Evolutionary conservation across 2,329 filamentous ascomycete species (phyloP).

Genomic region (Clarireedia hainanense): DNA sequence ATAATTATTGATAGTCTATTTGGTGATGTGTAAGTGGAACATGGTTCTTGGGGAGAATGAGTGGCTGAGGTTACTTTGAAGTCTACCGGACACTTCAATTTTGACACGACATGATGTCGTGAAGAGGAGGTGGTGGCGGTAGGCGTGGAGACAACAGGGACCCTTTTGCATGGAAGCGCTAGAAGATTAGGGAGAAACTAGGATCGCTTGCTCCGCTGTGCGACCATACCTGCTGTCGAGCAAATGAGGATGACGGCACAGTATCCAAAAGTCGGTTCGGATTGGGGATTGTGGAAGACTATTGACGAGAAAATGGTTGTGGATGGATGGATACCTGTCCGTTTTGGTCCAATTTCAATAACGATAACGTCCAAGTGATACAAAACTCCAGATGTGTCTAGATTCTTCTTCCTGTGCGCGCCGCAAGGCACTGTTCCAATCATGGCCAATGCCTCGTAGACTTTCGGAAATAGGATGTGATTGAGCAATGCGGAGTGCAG

Average conservation of each 20-base stretch:
- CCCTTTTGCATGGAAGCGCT: conserved; percentile 6
- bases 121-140: conserved; percentile 5
- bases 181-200: conserved; percentile 6
- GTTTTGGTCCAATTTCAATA: too few species aligned
- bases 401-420: too few species aligned
- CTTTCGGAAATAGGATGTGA: not conserved
- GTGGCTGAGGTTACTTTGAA: conserved; percentile 1
- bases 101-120: conserved; percentile 8
- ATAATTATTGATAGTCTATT: not conserved
- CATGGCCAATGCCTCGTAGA: not conserved
- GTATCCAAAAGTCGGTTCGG: not conserved
- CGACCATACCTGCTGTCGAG: not conserved
- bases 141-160: conserved; percentile 3
- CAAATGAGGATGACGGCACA: not conserved
- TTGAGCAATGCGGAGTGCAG: not conserved
- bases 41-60: conserved; percentile 4
- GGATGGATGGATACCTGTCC: too few species aligned
- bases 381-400: not conserved
- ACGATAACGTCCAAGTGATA: not conserved
- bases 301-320: not conserved
- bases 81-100: not conserved
- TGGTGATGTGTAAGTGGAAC: not conserved
- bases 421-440: not conserved
- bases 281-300: not conserved
- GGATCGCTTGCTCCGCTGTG: not conserved